Conservation (phyloP, 371 early-diverging fungal genomes). For the Mucor irregularis region DNA sequence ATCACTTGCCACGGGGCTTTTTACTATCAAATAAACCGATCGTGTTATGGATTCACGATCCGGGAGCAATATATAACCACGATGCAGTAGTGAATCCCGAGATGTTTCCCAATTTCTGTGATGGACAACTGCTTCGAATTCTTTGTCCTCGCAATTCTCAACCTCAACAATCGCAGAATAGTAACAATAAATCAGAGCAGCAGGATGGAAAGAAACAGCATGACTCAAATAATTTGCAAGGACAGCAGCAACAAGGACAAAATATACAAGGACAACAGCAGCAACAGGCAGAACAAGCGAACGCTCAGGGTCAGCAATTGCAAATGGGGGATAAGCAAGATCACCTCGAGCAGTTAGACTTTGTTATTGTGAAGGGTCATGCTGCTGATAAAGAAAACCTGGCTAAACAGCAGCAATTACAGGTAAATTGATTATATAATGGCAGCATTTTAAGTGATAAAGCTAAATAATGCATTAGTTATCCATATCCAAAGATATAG, state of each 20-base stretch:
- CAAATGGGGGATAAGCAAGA: slow-evolving; percentile 1
- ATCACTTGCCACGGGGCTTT: slow-evolving; percentile 9
- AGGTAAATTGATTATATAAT: slow-evolving; percentile 32
- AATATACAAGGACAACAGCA: slow-evolving; percentile 1
- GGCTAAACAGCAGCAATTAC: slow-evolving; percentile 58
- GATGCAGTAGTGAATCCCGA: slow-evolving; percentile 87
- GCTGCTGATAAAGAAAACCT: slow-evolving; percentile 50
- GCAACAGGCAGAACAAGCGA: neutral
- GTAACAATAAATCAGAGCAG: slow-evolving; percentile 15
- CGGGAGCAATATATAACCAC: slow-evolving; percentile 42
- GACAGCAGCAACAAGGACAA: slow-evolving; percentile 5
- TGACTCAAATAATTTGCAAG: slow-evolving; percentile 16
- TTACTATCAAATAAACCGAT: slow-evolving; percentile 42
- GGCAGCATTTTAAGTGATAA: neutral
- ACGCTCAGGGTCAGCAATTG: neutral
- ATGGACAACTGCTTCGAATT: slow-evolving; percentile 74
- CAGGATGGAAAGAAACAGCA: slow-evolving; percentile 20
- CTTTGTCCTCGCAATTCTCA: slow-evolving; percentile 30
- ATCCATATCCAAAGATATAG: slow-evolving; percentile 46
- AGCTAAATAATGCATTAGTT: slow-evolving; percentile 22
- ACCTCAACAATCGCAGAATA: slow-evolving; percentile 26
- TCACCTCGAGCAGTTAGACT: slow-evolving; percentile 13
- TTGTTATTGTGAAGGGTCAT: slow-evolving; percentile 51
- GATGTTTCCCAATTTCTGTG: slow-evolving; percentile 70
- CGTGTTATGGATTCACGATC: slow-evolving; percentile 50